Evolutionary conservation across 2,329 filamentous ascomycete genomes (phyloP), one percentile per base, ranked within the genome.

Genomic region (Nigrospora oryzae): DNA sequence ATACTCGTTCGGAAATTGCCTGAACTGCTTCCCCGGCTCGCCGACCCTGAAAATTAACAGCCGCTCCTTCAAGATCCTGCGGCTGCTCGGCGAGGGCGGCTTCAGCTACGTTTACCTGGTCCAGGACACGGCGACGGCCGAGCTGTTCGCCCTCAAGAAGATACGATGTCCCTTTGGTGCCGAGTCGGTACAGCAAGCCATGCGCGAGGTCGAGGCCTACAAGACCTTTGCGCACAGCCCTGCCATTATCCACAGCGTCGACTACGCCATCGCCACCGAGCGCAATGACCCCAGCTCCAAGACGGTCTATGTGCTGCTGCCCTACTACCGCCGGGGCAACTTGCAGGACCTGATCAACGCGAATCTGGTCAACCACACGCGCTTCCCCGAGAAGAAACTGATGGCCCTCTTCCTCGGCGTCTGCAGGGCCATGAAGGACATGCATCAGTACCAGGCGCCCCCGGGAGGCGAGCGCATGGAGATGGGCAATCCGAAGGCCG

Each of bases 51-150:
- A 93, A 68, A 93, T 98, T 71, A 97, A 97, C 67, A 86, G 77
- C 60, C 83, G 89, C 50, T 93, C 83, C 68, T 96, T 96, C 76
- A 97, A 96, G 75, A 94, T 98, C 63, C 72, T 95, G 56, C 86
- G 93, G 48, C 74, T 98, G 42, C 77, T 98, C 4, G 93, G 93
- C 64, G 93, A 98, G 85, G 93, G 93, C 62, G 93, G 93, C 59
- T 98, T 98, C 74, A 95, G 89, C 53, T 98, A 97, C 67, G 93
- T 98, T 56, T 98, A 98, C 69, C 86, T 98, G 48, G 93, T 98
- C 48, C 87, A 97, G 73, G 90, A 96, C 65, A 91, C 86, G 40
- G 74, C 80, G 44, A 85, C 81, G 43, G 86, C 87, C 48, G 82
- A 91, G 57, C 79, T 95, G 39, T 91, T 95, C 65, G 93, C 93